phyloP scores from a whole-genome alignment of 164 flowering plant genomes.

The Sextonia rubra region DNA sequence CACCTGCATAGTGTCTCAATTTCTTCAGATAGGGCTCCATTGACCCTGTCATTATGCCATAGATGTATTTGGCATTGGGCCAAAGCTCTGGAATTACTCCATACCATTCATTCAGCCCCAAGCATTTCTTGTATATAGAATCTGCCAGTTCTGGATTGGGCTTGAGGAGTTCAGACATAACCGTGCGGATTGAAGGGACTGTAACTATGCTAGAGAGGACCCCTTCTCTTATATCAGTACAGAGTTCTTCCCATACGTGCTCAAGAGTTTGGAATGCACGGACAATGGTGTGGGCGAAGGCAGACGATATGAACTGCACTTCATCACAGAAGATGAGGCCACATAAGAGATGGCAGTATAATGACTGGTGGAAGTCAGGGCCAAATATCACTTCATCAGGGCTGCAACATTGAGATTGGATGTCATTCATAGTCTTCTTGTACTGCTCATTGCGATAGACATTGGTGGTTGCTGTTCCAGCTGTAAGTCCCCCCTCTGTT shows the following conservation, averaged over 20 bases:
- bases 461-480: conserved; percentile 85
- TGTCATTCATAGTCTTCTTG: conserved; percentile 54
- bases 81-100: conserved; percentile 79
- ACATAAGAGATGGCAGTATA: conserved; percentile 84
- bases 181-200: conserved; percentile 54
- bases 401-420: conserved; percentile 62
- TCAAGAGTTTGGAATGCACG: conserved; percentile 76
- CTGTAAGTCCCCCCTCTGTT: conserved; percentile 68
- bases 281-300: conserved; percentile 85
- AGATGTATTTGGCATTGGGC: conserved; percentile 77
- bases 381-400: conserved; percentile 94
- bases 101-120: conserved; percentile 71
- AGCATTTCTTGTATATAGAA: conserved; percentile 41
- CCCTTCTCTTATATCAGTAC: conserved; percentile 59
- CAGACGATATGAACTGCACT: conserved; percentile 58
- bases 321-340: conserved; percentile 70
- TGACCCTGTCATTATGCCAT: conserved; percentile 96
- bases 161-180: conserved; percentile 61
- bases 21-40: conserved; percentile 88
- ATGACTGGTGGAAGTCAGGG: conserved; percentile 69
- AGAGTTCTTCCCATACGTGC: conserved; percentile 76
- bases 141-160: conserved; percentile 78
- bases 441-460: conserved; percentile 52
- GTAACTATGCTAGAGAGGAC: conserved; percentile 47
- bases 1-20: conserved; percentile 89